Evolutionary conservation across 108 stramenopile species (phyloP), one percentile per base, ranked within the genome.

Genomic region (Skeletonema marinoi): DNA sequence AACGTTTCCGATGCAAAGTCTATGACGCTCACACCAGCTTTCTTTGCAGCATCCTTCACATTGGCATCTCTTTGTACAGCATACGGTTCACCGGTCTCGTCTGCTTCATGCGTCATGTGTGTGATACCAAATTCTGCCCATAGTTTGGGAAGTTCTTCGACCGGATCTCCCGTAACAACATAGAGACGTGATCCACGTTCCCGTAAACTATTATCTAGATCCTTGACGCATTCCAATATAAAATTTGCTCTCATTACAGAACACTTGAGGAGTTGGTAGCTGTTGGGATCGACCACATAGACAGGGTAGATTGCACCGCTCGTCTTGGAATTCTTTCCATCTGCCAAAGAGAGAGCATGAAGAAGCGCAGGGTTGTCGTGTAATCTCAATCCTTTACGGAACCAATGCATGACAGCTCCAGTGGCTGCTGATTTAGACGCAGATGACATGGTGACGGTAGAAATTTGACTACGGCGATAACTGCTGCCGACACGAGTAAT

Each of bases 351-450:
- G 7, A 81, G 71, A 14, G 91, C 86, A 41, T 80, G 80, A 2
- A 87, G 64, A 32, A 97, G 83, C 19, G 90, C 88, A 4, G 97
- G 96, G 74, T 98, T 98, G 87, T 98, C 98, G 78, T 96, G 94
- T 30, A 98, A 71, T 33, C 97, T 78, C 59, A 97, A 78, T n/a
- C 92, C 93, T 74, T 98, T 98, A 11, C 97, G 91, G 68, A 98
- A 97, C 97, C 97, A 97, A 61, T 93, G 89, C 71, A 95, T 89
- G 3, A 65, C 65, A 32, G 56, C 74, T 21, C n/a, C 62, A 17
- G 35, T 74, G 3, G 48, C 21, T 30, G 14, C 29, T 7, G 66
- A 31, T 30, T 6, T 51, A 6, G 66, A 44, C 14, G 65, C 35
- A 41, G 39, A 41, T 16, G 50, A 58, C 65, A 74, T 75, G 56